Percentiles rank a stretch among this genome's conserved stretches.
These are phyloP conservation scores for Mycena amicta DNA, from an alignment of 768 basidiomycete genomes.

Conservation along the genomic window DNA sequence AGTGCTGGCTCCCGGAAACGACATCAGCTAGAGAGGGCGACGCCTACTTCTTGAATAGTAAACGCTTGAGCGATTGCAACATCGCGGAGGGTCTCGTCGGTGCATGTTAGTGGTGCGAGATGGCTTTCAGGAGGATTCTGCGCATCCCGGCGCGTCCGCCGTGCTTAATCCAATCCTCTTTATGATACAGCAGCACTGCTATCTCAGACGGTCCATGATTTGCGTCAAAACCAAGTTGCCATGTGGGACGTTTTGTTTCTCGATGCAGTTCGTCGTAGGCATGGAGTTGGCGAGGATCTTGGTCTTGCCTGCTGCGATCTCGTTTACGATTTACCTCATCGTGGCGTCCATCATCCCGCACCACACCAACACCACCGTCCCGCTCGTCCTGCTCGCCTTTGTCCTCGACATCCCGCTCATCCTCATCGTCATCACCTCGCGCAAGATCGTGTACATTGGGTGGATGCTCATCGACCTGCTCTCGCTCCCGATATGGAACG, in stretches of 20 bases:
- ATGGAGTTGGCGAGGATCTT: slow-evolving; percentile 98
- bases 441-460: slow-evolving; percentile 91
- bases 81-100: too few species aligned
- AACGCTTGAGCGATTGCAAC: too few species aligned
- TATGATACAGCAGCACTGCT: too few species aligned
- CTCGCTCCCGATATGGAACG: slow-evolving; percentile 97
- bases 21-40: too few species aligned
- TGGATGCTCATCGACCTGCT: slow-evolving; percentile 97
- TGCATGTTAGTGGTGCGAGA: too few species aligned
- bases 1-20: too few species aligned
- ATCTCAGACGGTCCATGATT: too few species aligned
- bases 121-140: background rate
- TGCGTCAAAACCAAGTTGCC: too few species aligned
- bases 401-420: slow-evolving; percentile 96
- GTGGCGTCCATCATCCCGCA: slow-evolving; percentile 84
- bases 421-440: slow-evolving; percentile 92
- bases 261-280: slow-evolving; percentile 98
- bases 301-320: slow-evolving; percentile 95
- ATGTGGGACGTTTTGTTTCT: slow-evolving; percentile 99
- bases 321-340: slow-evolving; percentile 94
- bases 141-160: background rate
- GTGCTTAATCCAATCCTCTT: background rate
- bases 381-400: slow-evolving; percentile 89
- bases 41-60: too few species aligned
- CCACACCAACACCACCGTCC: slow-evolving; percentile 78